Conservation (phyloP, 1,139 yeast species). For the Meyerozyma smithsonii region DNA sequence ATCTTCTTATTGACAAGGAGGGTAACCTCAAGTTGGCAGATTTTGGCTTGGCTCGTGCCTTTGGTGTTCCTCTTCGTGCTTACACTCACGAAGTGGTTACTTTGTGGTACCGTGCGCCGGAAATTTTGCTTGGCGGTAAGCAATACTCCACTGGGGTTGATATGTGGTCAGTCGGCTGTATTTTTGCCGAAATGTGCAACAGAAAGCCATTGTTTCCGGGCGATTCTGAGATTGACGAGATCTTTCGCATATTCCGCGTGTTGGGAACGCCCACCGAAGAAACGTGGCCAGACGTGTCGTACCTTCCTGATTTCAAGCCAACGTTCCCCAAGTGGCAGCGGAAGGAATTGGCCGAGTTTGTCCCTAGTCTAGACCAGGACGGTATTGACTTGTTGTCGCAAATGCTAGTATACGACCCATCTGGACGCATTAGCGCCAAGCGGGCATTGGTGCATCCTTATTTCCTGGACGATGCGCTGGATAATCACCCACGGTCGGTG, state of each 20-base stretch:
- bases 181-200: slow-evolving; percentile 97
- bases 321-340: slow-evolving; percentile 94
- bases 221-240: slow-evolving; percentile 96
- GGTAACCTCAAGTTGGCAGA: slow-evolving; percentile 95
- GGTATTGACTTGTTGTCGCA: slow-evolving; percentile 82
- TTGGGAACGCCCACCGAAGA: slow-evolving; percentile 95
- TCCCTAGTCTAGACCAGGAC: slow-evolving; percentile 75
- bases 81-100: slow-evolving; percentile 98
- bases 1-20: slow-evolving; percentile 86
- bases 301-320: slow-evolving; percentile 90
- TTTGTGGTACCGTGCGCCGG: slow-evolving; percentile 97
- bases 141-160: slow-evolving; percentile 98
- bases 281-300: slow-evolving; percentile 93
- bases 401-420: slow-evolving; percentile 87
- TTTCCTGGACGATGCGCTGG: slow-evolving; percentile 54
- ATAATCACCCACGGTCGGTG: slow-evolving; percentile 31
- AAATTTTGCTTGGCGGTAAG: slow-evolving; percentile 89
- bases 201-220: slow-evolving; percentile 96
- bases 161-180: slow-evolving; percentile 98
- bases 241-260: slow-evolving; percentile 86
- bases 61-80: slow-evolving; percentile 94
- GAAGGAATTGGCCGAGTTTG: slow-evolving; percentile 63
- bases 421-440: slow-evolving; percentile 90
- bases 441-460: slow-evolving; percentile 89
- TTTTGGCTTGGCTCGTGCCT: slow-evolving; percentile 95